These are phyloP conservation scores for Lathyrus aphaca DNA, from an alignment of 306 rosid genomes.

Conservation along the genomic window DNA sequence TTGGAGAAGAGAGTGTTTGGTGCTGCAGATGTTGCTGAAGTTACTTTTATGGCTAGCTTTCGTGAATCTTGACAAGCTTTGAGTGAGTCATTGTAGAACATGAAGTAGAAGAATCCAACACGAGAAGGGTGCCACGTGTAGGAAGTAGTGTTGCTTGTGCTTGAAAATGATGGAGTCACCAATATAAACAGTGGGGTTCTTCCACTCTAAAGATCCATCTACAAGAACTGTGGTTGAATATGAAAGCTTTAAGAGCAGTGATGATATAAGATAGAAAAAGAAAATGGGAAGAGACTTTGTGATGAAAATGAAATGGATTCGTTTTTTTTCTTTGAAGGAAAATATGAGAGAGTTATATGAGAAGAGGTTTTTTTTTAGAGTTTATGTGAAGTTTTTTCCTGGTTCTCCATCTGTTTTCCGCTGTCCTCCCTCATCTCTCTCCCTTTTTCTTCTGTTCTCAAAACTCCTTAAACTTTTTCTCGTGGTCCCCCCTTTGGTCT, in stretches of 20 bases:
- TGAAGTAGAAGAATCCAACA: slow-evolving; percentile 77
- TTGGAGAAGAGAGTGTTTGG: slow-evolving; percentile 51
- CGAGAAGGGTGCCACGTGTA: slow-evolving; percentile 98
- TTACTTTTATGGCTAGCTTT: slow-evolving; percentile 76
- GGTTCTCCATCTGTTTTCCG: no score
- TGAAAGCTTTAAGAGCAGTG: slow-evolving; percentile 55
- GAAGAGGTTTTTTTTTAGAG: slow-evolving; percentile 31
- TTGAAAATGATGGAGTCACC: slow-evolving; percentile 85
- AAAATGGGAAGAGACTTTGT: slow-evolving; percentile 54
- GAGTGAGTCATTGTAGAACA: slow-evolving; percentile 69
- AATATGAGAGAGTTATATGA: slow-evolving; percentile 23
- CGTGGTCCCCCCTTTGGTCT: no score
- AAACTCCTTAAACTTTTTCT: no score
- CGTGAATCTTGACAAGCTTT: slow-evolving; percentile 63
- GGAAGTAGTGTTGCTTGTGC: slow-evolving; percentile 68
- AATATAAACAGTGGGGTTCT: slow-evolving; percentile 66
- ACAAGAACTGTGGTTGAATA: slow-evolving; percentile 62
- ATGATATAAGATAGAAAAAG: slow-evolving; percentile 44
- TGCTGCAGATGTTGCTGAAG: slow-evolving; percentile 33
- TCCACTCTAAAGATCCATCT: slow-evolving; percentile 87
- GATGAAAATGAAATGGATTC: slow-evolving; percentile 41
- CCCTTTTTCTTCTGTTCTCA: no score
- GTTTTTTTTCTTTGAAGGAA: slow-evolving; percentile 25
- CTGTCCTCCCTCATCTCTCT: no score
- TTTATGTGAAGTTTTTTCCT: no score